Conservation (phyloP, 2,329 filamentous ascomycete species). For the Cercospora sp. region DNA sequence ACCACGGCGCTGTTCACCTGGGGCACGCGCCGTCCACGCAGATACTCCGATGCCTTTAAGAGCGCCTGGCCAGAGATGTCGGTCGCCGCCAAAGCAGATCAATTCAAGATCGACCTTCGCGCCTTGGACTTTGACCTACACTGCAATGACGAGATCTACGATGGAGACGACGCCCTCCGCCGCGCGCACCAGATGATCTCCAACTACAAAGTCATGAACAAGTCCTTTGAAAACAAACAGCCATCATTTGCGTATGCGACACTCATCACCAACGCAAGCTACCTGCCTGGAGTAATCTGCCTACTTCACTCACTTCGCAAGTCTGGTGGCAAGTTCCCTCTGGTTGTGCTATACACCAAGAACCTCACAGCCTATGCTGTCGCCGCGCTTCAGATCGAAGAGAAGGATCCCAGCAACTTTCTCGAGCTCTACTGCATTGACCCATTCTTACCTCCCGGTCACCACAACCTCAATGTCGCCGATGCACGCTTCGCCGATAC, state of each 20-base stretch:
- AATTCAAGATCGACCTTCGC: not conserved
- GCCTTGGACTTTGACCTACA: not conserved
- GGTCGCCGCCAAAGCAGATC: not conserved
- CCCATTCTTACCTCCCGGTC: not conserved
- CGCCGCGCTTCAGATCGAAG: conserved; percentile 46
- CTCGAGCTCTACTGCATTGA: conserved; percentile 30
- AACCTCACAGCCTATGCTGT: conserved; percentile 43
- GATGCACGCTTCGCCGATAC: not conserved
- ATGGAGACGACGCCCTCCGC: not conserved
- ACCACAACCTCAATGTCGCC: not conserved
- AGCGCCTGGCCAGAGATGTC: not conserved
- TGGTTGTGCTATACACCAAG: conserved; percentile 52
- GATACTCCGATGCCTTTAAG: not conserved
- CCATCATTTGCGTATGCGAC: conserved; percentile 48
- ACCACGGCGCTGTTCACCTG: not conserved
- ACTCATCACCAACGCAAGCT: conserved; percentile 51
- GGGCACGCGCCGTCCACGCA: not conserved
- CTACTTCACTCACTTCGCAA: conserved; percentile 51
- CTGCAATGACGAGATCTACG: not conserved
- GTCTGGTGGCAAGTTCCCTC: conserved; percentile 47
- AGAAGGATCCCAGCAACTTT: conserved; percentile 43
- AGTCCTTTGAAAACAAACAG: not conserved
- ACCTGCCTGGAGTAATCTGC: conserved; percentile 53
- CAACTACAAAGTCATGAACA: not conserved
- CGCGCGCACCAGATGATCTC: not conserved